Evolutionary conservation across 352 stramenopile species (phyloP).

Genomic region (Globisporangium emineosum): DNA sequence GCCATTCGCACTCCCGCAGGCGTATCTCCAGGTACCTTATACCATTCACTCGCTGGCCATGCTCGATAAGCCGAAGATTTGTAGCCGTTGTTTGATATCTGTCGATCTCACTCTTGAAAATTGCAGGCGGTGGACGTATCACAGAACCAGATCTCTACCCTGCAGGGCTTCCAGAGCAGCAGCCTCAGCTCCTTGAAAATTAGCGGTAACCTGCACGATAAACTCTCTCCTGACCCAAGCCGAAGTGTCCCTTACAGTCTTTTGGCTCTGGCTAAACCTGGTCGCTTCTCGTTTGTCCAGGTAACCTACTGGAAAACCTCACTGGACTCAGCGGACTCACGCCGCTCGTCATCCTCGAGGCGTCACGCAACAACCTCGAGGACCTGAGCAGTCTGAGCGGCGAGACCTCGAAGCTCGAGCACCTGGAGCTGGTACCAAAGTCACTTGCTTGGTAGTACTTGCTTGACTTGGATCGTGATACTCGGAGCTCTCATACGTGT

Average conservation of each 20-base stretch:
- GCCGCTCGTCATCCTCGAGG: slow-evolving; percentile 51
- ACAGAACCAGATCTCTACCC: slow-evolving; percentile 57
- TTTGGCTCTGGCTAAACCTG: background rate
- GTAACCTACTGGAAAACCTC: slow-evolving; percentile 50
- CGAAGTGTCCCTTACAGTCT: background rate
- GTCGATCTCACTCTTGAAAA: background rate
- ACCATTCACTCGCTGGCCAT: background rate
- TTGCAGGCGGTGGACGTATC: slow-evolving; percentile 59
- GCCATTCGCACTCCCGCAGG: slow-evolving; percentile 37
- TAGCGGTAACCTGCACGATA: slow-evolving; percentile 35
- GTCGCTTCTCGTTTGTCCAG: slow-evolving; percentile 18
- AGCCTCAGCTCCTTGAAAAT: slow-evolving; percentile 59
- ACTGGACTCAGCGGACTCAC: slow-evolving; percentile 42
- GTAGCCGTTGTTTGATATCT: background rate
- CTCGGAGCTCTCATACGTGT: background rate
- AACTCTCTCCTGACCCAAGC: background rate
- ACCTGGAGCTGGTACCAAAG: slow-evolving; percentile 30
- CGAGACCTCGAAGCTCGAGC: slow-evolving; percentile 49
- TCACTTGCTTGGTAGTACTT: background rate
- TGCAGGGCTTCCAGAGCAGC: slow-evolving; percentile 48
- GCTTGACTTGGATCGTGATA: background rate
- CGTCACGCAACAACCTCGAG: slow-evolving; percentile 46
- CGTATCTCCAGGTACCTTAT: slow-evolving; percentile 49
- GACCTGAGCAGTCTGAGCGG: slow-evolving; percentile 34
- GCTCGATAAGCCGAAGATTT: background rate